Conservation (phyloP, 2,329 filamentous ascomycete species). For the Stylonectria norvegica region DNA sequence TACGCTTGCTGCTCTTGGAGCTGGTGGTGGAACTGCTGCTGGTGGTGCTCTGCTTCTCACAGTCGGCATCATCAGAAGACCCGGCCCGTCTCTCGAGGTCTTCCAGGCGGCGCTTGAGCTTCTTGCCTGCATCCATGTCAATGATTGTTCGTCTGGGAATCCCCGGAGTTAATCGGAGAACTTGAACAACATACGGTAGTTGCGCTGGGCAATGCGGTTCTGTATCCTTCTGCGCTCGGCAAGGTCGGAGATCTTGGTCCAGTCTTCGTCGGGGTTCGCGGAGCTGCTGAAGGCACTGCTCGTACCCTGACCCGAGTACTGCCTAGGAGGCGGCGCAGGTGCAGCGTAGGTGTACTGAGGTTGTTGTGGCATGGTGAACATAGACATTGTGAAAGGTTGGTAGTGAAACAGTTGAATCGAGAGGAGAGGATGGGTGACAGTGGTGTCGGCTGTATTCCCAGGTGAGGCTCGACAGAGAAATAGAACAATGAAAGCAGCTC, state of each 20-base stretch:
- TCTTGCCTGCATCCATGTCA: constrained; percentile 63
- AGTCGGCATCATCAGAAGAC: constrained; percentile 45
- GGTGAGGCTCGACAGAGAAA: constrained; percentile 10
- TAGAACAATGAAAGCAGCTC: constrained; percentile 5
- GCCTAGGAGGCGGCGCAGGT: constrained; percentile 49
- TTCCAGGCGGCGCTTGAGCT: constrained; percentile 85
- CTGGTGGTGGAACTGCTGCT: constrained; percentile 33
- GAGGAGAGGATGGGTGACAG: constrained; percentile 1
- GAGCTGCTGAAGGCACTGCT: constrained; percentile 94
- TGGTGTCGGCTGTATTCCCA: constrained; percentile 2
- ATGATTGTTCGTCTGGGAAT: constrained; percentile 6
- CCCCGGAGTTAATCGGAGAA: background rate
- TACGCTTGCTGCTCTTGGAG: constrained; percentile 42
- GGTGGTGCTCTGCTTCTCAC: constrained; percentile 17
- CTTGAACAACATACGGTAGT: constrained; percentile 70
- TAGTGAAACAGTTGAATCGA: constrained; percentile 1
- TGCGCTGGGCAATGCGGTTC: constrained; percentile 95
- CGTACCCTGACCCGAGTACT: constrained; percentile 70
- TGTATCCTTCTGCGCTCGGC: constrained; percentile 92
- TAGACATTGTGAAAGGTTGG: constrained; percentile 30
- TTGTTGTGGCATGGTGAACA: constrained; percentile 35
- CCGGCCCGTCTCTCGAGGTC: constrained; percentile 78
- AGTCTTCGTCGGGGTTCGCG: constrained; percentile 94
- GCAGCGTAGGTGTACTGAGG: constrained; percentile 34
- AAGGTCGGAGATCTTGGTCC: constrained; percentile 98